These are phyloP conservation scores for Paraglomus occultum DNA, from an alignment of 192 early-diverging fungal species.

Conservation along the genomic window DNA sequence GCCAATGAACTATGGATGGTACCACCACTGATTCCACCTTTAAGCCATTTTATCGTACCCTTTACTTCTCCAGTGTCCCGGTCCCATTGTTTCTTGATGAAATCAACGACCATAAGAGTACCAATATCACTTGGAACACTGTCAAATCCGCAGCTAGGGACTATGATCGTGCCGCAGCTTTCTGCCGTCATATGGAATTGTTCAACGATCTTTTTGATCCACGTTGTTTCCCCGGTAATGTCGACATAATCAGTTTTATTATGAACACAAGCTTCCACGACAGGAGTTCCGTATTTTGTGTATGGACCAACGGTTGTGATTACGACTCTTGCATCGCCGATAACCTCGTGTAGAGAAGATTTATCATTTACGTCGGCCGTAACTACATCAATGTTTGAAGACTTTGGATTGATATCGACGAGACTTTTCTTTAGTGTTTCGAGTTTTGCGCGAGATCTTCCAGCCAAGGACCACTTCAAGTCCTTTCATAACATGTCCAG, in stretches of 20 bases:
- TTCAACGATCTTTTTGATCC: conserved; percentile 62
- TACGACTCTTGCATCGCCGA: conserved; percentile 65
- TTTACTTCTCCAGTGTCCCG: conserved; percentile 61
- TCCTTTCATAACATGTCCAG: conserved; percentile 28
- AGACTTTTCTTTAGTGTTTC: conserved; percentile 42
- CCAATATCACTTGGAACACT: conserved; percentile 88
- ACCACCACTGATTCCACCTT: conserved; percentile 65
- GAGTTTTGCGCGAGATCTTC: conserved; percentile 70
- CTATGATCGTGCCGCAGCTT: conserved; percentile 65
- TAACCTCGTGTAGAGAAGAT: conserved; percentile 59
- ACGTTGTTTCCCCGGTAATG: conserved; percentile 69
- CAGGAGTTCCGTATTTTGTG: conserved; percentile 61
- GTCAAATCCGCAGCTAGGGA: conserved; percentile 87
- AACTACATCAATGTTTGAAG: conserved; percentile 40
- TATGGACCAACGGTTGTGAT: conserved; percentile 84
- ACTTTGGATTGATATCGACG: neutral
- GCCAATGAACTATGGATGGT: conserved; percentile 43
- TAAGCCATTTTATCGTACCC: conserved; percentile 50
- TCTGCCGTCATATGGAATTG: conserved; percentile 67
- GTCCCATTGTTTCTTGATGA: conserved; percentile 45
- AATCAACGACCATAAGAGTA: conserved; percentile 67
- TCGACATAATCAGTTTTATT: conserved; percentile 83
- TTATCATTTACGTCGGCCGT: conserved; percentile 66
- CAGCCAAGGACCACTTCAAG: conserved; percentile 75
- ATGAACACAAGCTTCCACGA: conserved; percentile 69